Percentiles rank a stretch among this genome's conserved stretches.
Evolutionary conservation across 2,329 filamentous ascomycete genomes (phyloP).

Genomic region (Aspergillus aculeatinus): DNA sequence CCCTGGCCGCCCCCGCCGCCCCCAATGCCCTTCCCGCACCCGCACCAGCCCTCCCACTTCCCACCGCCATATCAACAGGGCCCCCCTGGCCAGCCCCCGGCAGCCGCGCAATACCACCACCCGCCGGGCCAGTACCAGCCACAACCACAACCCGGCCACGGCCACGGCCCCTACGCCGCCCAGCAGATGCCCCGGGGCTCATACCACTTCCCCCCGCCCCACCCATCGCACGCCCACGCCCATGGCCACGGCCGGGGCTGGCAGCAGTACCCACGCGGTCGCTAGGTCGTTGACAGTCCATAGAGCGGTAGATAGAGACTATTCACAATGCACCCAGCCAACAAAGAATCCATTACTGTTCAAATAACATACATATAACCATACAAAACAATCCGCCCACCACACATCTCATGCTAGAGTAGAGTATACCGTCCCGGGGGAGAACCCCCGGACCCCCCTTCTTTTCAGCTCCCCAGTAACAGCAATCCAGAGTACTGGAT

Average conservation of each 20-base stretch:
- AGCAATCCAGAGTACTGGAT: neutral
- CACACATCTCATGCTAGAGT: neutral
- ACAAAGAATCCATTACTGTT: too few species aligned
- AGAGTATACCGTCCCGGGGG: neutral
- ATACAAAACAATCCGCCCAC: neutral
- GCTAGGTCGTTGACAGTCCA: neutral
- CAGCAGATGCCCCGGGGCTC: constrained; percentile 33
- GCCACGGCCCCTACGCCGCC: neutral
- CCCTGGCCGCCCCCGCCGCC: constrained; percentile 37
- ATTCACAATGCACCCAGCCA: too few species aligned
- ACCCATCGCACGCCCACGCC: constrained; percentile 7
- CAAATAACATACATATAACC: neutral
- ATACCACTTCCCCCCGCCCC: constrained; percentile 35
- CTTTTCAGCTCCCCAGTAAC: neutral
- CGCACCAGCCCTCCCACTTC: constrained; percentile 8
- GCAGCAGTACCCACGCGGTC: constrained; percentile 12
- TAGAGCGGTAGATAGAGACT: too few species aligned
- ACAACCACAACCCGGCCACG: too few species aligned
- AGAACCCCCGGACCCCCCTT: neutral
- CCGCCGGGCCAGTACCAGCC: neutral
- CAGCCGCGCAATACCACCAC: neutral
- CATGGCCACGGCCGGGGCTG: constrained; percentile 17
- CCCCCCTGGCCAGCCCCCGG: constrained; percentile 6
- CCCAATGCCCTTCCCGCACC: constrained; percentile 24
- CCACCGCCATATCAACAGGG: constrained; percentile 26